A percentile compares a stretch with the other conserved stretches of the same genome.
These are phyloP conservation scores for Hyphodiscus sp. DNA, from an alignment of 2,329 filamentous ascomycete genomes.

Conservation along the genomic window DNA sequence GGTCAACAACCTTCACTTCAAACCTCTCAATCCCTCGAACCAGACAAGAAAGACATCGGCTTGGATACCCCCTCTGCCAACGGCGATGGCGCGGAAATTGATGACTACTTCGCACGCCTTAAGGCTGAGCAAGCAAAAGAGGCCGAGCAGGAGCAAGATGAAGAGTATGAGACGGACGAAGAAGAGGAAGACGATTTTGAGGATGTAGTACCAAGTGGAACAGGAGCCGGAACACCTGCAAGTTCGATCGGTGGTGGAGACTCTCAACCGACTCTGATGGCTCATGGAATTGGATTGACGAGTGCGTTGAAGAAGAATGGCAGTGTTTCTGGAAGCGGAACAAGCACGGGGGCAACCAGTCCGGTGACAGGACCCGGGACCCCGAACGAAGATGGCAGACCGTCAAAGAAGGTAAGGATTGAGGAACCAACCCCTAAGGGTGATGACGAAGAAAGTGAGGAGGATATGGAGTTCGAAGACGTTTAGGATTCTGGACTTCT, in stretches of 20 bases:
- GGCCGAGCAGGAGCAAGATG: constrained; percentile 42
- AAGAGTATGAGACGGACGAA: constrained; percentile 43
- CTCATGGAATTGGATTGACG: constrained; percentile 17
- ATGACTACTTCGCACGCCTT: constrained; percentile 61
- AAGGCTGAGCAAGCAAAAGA: constrained; percentile 52
- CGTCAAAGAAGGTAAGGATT: constrained; percentile 55
- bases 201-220: constrained; percentile 33
- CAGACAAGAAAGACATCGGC: constrained; percentile 41
- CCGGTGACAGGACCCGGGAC: constrained; percentile 30
- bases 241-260: constrained; percentile 21
- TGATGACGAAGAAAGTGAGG: constrained; percentile 44
- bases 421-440: constrained; percentile 38
- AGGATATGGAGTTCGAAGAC: constrained; percentile 54
- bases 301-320: constrained; percentile 25
- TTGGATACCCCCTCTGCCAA: constrained; percentile 35
- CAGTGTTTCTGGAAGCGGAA: constrained; percentile 27
- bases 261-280: constrained; percentile 10
- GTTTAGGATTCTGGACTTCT: constrained; percentile 30
- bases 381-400: constrained; percentile 37
- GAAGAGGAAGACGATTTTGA: constrained; percentile 44
- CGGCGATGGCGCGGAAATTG: constrained; percentile 52
- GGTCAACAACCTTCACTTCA: constrained; percentile 33
- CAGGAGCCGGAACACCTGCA: constrained; percentile 24
- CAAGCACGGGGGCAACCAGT: constrained; percentile 28
- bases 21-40: constrained; percentile 30